phyloP scores from a whole-genome alignment of 2,329 filamentous ascomycete genomes.

The Colletotrichum euphorbiae region DNA sequence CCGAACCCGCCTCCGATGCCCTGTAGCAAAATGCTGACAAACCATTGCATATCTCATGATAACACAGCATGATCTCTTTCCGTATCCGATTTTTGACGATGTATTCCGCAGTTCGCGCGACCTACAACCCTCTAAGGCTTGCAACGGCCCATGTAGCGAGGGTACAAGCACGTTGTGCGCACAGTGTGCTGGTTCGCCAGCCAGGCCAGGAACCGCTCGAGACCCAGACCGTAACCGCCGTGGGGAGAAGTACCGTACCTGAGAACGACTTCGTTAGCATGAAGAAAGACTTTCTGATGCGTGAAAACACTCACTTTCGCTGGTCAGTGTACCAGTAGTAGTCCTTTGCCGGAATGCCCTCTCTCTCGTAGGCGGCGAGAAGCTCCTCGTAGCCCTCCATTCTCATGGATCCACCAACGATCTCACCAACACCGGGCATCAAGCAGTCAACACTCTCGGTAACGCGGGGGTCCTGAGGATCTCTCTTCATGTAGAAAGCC shows the following conservation, averaged over 20 bases:
- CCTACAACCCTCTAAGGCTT: conserved; percentile 68
- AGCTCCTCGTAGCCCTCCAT: conserved; percentile 93
- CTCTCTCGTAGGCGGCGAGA: conserved; percentile 86
- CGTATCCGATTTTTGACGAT: conserved; percentile 12
- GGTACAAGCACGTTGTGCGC: conserved; percentile 78
- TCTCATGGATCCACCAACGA: conserved; percentile 96
- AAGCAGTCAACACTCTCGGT: conserved; percentile 90
- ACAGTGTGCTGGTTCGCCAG: conserved; percentile 73
- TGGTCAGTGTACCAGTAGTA: conserved; percentile 99
- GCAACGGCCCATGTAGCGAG: conserved; percentile 84
- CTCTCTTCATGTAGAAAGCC: conserved; percentile 99
- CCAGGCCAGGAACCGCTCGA: conserved; percentile 81
- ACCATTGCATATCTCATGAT: conserved; percentile 32
- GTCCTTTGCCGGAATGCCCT: conserved; percentile 83
- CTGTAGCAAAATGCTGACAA: conserved; percentile 26
- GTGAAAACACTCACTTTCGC: conserved; percentile 77
- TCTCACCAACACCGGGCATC: conserved; percentile 96
- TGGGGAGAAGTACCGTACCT: conserved; percentile 93
- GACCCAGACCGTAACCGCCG: conserved; percentile 91
- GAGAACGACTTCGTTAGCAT: conserved; percentile 16
- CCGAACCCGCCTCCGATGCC: conserved; percentile 27
- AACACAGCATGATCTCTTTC: conserved; percentile 4
- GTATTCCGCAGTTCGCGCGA: background rate
- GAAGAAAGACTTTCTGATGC: conserved; percentile 2
- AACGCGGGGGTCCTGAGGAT: conserved; percentile 79